Evolutionary conservation across 306 rosid species (phyloP).

Genomic region (Quercus suber): DNA sequence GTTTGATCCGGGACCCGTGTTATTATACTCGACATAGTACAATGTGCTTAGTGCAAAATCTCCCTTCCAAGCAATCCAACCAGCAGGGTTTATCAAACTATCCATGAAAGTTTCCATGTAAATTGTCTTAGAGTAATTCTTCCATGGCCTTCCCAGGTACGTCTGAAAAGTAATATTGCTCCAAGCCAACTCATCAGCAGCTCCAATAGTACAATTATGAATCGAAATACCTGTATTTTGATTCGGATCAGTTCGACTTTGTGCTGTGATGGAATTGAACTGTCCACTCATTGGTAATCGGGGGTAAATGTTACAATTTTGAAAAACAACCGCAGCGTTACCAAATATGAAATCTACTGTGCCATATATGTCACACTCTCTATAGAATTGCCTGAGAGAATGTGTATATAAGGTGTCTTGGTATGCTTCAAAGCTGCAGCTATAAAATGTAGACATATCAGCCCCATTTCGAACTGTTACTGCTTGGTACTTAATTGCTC

Average conservation of each 20-base stretch:
- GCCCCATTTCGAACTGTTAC: conserved; percentile 78
- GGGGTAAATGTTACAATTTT: conserved; percentile 71
- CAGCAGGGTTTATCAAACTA: conserved; percentile 37
- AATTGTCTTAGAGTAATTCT: conserved; percentile 70
- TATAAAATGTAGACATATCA: conserved; percentile 75
- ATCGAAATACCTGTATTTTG: conserved; percentile 77
- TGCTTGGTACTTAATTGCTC: conserved; percentile 78
- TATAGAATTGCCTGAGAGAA: conserved; percentile 79
- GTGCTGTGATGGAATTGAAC: conserved; percentile 91
- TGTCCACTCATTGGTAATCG: conserved; percentile 74
- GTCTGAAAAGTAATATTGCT: conserved; percentile 26
- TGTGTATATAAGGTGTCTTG: conserved; percentile 87
- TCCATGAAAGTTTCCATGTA: conserved; percentile 61
- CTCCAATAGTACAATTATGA: conserved; percentile 63
- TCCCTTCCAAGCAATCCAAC: conserved; percentile 82
- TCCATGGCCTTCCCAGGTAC: conserved; percentile 88
- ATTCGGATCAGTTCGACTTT: conserved; percentile 71
- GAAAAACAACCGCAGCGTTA: conserved; percentile 76
- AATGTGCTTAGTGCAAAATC: conserved; percentile 66
- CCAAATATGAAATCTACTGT: conserved; percentile 96
- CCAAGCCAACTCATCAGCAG: conserved; percentile 49
- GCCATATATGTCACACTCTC: conserved; percentile 81
- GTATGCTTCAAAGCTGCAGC: conserved; percentile 85
- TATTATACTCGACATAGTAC: conserved; percentile 70
- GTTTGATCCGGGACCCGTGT: conserved; percentile 58